These are phyloP conservation scores for Tetrapisispora arboricola DNA, from an alignment of 805 yeast species.

Conservation along the genomic window DNA sequence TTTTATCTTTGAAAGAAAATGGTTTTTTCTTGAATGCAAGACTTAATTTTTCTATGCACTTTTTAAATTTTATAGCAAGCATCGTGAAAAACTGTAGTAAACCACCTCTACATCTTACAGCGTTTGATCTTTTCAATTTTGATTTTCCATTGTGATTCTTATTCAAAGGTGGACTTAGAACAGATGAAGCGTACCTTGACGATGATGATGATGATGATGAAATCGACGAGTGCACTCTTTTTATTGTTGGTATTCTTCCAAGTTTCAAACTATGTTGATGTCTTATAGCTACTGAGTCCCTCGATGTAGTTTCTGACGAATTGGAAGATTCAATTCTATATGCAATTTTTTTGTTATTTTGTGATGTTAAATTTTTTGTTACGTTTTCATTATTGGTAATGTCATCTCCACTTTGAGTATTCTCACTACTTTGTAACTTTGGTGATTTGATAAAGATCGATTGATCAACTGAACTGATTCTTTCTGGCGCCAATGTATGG, in stretches of 20 bases:
- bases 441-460: not conserved
- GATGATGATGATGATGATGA: constrained; percentile 7
- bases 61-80: constrained; percentile 20
- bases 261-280: not conserved
- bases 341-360: constrained; percentile 25
- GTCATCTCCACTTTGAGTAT: not conserved
- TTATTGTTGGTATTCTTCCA: constrained; percentile 12
- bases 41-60: constrained; percentile 22
- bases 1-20: constrained; percentile 9
- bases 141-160: constrained; percentile 3
- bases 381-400: not conserved
- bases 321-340: constrained; percentile 18
- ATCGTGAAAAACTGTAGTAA: constrained; percentile 26
- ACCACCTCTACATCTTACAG: constrained; percentile 32
- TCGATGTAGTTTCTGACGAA: not conserved
- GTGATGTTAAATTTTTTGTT: constrained; percentile 8
- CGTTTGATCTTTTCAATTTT: constrained; percentile 22
- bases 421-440: not conserved
- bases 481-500: constrained; percentile 14
- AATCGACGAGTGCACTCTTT: constrained; percentile 7
- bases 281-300: not conserved
- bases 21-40: constrained; percentile 18
- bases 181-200: not conserved
- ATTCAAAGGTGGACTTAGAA: constrained; percentile 1
- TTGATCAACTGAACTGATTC: not conserved